These are phyloP conservation scores for Apophysomyces sp. DNA, from an alignment of 371 early-diverging fungal genomes.

Conservation along the genomic window DNA sequence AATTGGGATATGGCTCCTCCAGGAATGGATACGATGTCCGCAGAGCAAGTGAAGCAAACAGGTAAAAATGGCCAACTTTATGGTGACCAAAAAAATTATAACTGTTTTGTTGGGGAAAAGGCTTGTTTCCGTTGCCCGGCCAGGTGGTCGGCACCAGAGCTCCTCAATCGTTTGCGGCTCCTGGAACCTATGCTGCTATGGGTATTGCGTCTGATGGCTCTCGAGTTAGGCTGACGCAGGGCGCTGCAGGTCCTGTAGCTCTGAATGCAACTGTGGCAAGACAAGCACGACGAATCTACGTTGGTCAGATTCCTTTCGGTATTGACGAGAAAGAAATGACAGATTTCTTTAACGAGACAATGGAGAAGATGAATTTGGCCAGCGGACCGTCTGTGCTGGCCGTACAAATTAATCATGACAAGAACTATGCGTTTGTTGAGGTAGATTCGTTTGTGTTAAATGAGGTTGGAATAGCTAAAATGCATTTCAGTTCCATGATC, in stretches of 20 bases:
- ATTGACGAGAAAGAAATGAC: conserved; percentile 76
- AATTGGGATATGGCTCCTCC: conserved; percentile 95
- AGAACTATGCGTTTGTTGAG: conserved; percentile 94
- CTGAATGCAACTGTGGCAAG: conserved; percentile 38
- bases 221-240: conserved; percentile 33
- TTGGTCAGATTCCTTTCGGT: conserved; percentile 89
- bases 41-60: conserved; percentile 88
- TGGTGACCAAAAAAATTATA: not conserved
- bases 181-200: conserved; percentile 43
- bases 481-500: conserved; percentile 67
- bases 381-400: conserved; percentile 69
- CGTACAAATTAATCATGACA: conserved; percentile 88
- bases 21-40: conserved; percentile 90
- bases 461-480: not conserved
- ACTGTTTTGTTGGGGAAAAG: not conserved
- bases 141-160: conserved; percentile 74
- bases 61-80: conserved; percentile 59
- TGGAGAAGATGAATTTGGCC: conserved; percentile 68
- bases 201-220: conserved; percentile 44
- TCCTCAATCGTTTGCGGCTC: conserved; percentile 55
- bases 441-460: conserved; percentile 27
- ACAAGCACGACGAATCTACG: conserved; percentile 87
- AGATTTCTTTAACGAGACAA: conserved; percentile 85
- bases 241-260: conserved; percentile 46
- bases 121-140: conserved; percentile 83